Conservation (phyloP, 257 asterid genomes). For the Ajuga chamaepitys region DNA sequence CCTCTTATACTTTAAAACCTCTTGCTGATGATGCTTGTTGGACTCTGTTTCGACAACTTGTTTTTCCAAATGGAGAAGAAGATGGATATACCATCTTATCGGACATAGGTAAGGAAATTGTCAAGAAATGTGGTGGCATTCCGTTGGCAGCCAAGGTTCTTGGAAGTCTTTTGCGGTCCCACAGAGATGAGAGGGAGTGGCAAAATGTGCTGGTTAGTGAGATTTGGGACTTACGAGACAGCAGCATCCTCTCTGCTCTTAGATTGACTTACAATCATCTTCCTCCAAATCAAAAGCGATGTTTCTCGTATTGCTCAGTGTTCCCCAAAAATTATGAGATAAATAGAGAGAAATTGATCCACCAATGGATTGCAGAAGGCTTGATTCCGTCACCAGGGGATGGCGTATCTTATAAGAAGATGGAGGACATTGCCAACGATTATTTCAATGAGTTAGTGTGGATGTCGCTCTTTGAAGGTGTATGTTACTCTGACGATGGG, state of each 20-base stretch:
- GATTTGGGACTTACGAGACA: slow-evolving; percentile 2
- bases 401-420: background rate
- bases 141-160: slow-evolving; percentile 6
- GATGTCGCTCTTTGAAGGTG: background rate
- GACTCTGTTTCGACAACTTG: background rate
- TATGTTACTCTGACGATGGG: background rate
- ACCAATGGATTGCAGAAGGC: slow-evolving; percentile 7
- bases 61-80: background rate
- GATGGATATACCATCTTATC: background rate
- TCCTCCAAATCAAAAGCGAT: background rate
- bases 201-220: slow-evolving; percentile 2
- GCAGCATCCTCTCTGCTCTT: slow-evolving; percentile 1
- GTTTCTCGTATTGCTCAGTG: background rate
- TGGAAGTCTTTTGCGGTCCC: background rate
- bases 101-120: background rate
- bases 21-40: background rate
- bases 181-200: slow-evolving; percentile 7
- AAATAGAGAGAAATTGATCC: background rate
- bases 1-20: background rate
- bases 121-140: slow-evolving; percentile 2
- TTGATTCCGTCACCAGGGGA: background rate
- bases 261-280: background rate
- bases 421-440: background rate
- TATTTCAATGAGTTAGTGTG: slow-evolving; percentile 1
- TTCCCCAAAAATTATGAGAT: background rate